Conservation (phyloP, 192 early-diverging fungal species). For the Dissophora globulifera region DNA sequence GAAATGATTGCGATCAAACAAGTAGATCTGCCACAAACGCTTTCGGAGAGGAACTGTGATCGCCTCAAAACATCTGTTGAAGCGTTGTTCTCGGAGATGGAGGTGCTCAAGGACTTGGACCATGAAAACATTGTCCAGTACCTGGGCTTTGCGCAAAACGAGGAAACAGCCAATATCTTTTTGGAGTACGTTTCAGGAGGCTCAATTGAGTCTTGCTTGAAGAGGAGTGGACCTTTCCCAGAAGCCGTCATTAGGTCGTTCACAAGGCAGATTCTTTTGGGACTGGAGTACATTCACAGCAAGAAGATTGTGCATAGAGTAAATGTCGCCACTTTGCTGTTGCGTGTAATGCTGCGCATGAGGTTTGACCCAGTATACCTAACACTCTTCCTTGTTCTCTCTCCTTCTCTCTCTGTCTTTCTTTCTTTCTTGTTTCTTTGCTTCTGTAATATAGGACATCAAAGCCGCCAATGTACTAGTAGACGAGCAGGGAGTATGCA, state of each 20-base stretch:
- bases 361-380: no score
- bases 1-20: slow-evolving; percentile 90
- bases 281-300: slow-evolving; percentile 88
- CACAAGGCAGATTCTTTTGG: slow-evolving; percentile 83
- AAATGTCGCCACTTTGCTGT: no score
- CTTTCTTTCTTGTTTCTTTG: neutral
- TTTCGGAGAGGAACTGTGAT: slow-evolving; percentile 57
- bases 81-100: slow-evolving; percentile 78
- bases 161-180: slow-evolving; percentile 88
- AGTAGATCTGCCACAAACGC: slow-evolving; percentile 70
- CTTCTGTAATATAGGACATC: slow-evolving; percentile 67
- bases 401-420: neutral
- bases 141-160: slow-evolving; percentile 75
- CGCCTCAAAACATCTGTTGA: slow-evolving; percentile 57
- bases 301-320: slow-evolving; percentile 78
- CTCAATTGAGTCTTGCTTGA: slow-evolving; percentile 81
- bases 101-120: slow-evolving; percentile 78
- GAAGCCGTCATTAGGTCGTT: slow-evolving; percentile 80
- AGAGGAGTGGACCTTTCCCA: slow-evolving; percentile 76
- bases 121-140: slow-evolving; percentile 96
- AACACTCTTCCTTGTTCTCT: no score
- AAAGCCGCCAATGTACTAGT: slow-evolving; percentile 85
- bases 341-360: no score
- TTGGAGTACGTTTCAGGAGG: slow-evolving; percentile 98
- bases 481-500: slow-evolving; percentile 85